A percentile compares a stretch with the other conserved stretches of the same genome.
Conservation (phyloP, 2,329 filamentous ascomycete species). For the Cyphellophora attinorum region DNA sequence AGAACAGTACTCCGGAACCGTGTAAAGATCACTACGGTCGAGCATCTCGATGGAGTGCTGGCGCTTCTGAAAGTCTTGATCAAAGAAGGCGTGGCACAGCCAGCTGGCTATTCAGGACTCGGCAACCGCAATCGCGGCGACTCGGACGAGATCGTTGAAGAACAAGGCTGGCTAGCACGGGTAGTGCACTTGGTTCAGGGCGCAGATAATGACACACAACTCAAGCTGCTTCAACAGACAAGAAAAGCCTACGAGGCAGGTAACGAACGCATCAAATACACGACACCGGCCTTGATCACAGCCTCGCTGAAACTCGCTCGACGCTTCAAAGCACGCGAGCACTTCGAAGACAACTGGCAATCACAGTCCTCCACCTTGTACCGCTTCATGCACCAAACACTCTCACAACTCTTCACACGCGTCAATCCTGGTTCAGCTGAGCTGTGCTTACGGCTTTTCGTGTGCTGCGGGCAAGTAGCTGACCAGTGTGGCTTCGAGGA, state of each 20-base stretch:
- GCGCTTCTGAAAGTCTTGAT: slow-evolving; percentile 85
- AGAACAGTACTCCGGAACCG: slow-evolving; percentile 73
- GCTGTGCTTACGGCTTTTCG: slow-evolving; percentile 78
- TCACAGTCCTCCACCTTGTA: slow-evolving; percentile 71
- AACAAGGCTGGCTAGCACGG: slow-evolving; percentile 92
- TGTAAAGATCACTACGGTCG: slow-evolving; percentile 65
- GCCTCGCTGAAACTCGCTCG: slow-evolving; percentile 81
- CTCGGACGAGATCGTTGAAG: slow-evolving; percentile 95
- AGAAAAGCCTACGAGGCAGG: slow-evolving; percentile 82
- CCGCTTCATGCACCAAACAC: slow-evolving; percentile 86
- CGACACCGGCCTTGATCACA: slow-evolving; percentile 84
- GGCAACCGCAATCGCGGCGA: slow-evolving; percentile 67
- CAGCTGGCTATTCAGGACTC: slow-evolving; percentile 74
- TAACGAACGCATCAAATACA: slow-evolving; percentile 92
- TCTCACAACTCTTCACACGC: slow-evolving; percentile 79
- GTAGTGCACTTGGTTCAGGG: slow-evolving; percentile 81
- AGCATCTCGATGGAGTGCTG: slow-evolving; percentile 79
- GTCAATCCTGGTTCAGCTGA: slow-evolving; percentile 77
- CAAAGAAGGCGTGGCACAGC: slow-evolving; percentile 77
- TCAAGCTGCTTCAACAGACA: slow-evolving; percentile 75
- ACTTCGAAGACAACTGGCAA: slow-evolving; percentile 68
- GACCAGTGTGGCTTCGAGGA: slow-evolving; percentile 90
- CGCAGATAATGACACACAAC: slow-evolving; percentile 84
- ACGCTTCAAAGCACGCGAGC: slow-evolving; percentile 80
- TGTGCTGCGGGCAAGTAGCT: slow-evolving; percentile 83